A percentile compares a stretch with the other conserved stretches of the same genome.
Conservation (phyloP, 306 rosid species). For the Cucurbita maxima region DNA sequence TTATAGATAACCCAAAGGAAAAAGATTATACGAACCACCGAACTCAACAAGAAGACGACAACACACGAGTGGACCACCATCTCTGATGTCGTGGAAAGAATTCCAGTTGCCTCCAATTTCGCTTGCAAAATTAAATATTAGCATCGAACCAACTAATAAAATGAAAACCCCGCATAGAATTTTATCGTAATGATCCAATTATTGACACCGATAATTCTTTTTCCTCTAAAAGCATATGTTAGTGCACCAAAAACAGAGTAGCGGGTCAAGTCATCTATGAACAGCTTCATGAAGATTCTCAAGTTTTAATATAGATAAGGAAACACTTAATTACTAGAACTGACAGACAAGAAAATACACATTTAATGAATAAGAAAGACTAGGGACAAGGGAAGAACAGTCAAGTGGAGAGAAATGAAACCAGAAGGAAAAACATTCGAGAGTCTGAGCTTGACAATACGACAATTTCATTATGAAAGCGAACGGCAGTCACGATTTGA, state of each 20-base stretch:
- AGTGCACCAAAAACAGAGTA: background rate
- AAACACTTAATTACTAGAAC: background rate
- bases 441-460: background rate
- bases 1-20: conserved; percentile 19
- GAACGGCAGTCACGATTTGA: background rate
- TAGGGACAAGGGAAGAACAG: background rate
- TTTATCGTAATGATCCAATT: background rate
- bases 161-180: background rate
- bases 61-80: conserved; percentile 48
- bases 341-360: background rate
- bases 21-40: conserved; percentile 47
- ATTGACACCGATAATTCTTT: background rate
- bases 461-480: background rate
- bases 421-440: background rate
- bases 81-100: conserved; percentile 13
- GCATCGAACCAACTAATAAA: background rate
- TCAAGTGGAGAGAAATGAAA: background rate
- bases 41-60: conserved; percentile 21
- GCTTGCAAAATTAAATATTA: conserved; percentile 3
- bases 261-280: background rate
- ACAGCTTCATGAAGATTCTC: background rate
- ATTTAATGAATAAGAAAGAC: background rate
- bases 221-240: background rate
- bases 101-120: background rate
- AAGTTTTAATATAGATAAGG: background rate